These are phyloP conservation scores for Emergomyces pasteurianus DNA, from an alignment of 2,329 filamentous ascomycete genomes.

Conservation along the genomic window DNA sequence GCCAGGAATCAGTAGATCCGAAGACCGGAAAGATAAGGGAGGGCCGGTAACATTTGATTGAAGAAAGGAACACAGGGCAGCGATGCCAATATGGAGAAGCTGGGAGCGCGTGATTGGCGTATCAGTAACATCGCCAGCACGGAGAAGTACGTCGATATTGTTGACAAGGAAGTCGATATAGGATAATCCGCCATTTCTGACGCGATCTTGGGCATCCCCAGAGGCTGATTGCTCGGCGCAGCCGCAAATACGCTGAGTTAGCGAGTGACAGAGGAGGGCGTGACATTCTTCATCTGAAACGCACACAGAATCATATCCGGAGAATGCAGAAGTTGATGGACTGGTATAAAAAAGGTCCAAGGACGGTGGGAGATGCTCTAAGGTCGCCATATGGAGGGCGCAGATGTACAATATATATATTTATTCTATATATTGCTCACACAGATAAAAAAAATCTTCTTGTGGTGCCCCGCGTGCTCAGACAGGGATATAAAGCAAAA, in stretches of 20 bases:
- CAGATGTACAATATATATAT: neutral
- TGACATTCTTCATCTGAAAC: conserved; percentile 23
- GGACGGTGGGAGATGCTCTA: conserved; percentile 9
- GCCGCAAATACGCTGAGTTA: neutral
- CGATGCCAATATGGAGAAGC: conserved; percentile 48
- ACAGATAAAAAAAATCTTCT: neutral
- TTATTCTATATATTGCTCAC: too few species aligned
- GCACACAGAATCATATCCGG: conserved; percentile 24
- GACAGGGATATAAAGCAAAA: too few species aligned
- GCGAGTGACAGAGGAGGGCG: conserved; percentile 20
- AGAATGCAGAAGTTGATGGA: conserved; percentile 10
- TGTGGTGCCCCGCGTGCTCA: neutral
- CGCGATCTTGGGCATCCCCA: neutral
- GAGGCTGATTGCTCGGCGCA: neutral
- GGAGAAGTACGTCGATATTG: neutral
- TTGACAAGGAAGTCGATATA: neutral
- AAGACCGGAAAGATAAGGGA: conserved; percentile 50
- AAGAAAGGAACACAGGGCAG: conserved; percentile 65
- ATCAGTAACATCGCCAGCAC: neutral
- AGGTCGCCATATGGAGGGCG: neutral
- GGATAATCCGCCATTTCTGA: neutral
- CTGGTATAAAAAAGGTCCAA: conserved; percentile 24
- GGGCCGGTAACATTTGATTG: conserved; percentile 84
- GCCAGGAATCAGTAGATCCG: conserved; percentile 39
- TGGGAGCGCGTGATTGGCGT: conserved; percentile 19